Conservation (phyloP, 129 eudicot genomes). For the Gnaphalium uliginosum region DNA sequence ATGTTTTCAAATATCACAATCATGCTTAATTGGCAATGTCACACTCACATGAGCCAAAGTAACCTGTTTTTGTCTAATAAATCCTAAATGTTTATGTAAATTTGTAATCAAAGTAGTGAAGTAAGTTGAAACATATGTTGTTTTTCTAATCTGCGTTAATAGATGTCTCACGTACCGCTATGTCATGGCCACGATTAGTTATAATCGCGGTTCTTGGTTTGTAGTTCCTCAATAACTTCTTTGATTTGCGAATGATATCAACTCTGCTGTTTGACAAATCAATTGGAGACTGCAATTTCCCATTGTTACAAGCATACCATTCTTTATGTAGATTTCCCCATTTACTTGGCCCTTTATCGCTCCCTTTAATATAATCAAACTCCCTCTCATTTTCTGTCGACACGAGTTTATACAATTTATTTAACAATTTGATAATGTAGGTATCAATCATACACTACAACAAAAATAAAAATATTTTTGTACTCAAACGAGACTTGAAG, state of each 20-base stretch:
- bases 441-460: no score
- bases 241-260: conserved; percentile 24
- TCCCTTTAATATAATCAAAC: conserved; percentile 33
- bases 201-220: conserved; percentile 37
- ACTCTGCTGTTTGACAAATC: conserved; percentile 41
- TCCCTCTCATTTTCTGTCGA: conserved; percentile 56
- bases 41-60: no score
- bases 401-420: background rate
- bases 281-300: conserved; percentile 60
- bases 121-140: no score
- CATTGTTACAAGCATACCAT: conserved; percentile 59
- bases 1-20: no score
- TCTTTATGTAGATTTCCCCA: conserved; percentile 64
- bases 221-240: conserved; percentile 35
- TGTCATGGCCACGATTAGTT: conserved; percentile 57
- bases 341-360: conserved; percentile 46
- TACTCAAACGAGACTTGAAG: no score
- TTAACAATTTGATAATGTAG: no score
- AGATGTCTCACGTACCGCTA: conserved; percentile 33
- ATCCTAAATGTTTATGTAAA: no score
- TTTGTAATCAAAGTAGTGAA: no score
- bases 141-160: background rate
- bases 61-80: no score
- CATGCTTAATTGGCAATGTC: no score
- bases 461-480: no score